phyloP scores from a whole-genome alignment of 139 green algal genomes.

The Chlorella ohadii region DNA sequence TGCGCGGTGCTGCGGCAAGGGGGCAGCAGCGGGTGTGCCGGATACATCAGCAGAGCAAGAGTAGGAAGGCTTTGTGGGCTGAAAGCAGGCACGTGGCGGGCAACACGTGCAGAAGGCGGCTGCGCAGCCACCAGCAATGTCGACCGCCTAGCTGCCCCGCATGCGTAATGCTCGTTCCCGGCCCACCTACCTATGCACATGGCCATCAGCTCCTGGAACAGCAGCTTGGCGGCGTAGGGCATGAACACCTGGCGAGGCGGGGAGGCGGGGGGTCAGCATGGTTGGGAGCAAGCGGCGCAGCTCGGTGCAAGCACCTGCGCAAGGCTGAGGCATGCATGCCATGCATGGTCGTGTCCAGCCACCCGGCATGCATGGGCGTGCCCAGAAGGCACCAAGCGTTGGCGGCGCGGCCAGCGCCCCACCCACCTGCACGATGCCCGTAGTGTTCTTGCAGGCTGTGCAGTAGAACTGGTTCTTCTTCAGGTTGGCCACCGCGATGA shows the following conservation, averaged over 20 bases:
- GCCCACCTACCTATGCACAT: conserved; percentile 42
- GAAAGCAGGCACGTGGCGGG: not conserved
- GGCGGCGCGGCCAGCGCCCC: too few species aligned
- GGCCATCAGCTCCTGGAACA: conserved; percentile 96
- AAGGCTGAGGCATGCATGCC: too few species aligned
- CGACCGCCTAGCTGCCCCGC: not conserved
- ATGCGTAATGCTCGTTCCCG: not conserved
- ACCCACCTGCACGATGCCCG: conserved; percentile 75
- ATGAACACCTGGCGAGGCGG: conserved; percentile 88
- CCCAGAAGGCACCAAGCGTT: too few species aligned
- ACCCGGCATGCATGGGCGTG: too few species aligned
- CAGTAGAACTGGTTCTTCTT: conserved; percentile 88
- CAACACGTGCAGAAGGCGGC: too few species aligned
- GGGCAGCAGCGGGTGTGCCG: not conserved
- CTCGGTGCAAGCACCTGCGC: not conserved
- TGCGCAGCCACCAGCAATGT: too few species aligned
- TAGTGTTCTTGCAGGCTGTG: conserved; percentile 62
- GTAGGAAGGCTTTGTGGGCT: too few species aligned
- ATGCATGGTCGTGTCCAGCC: too few species aligned
- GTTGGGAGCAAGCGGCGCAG: too few species aligned
- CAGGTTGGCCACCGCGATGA: conserved; percentile 88
- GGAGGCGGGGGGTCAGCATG: too few species aligned
- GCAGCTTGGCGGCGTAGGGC: conserved; percentile 95
- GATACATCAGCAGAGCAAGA: too few species aligned
- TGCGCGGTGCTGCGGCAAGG: conserved; percentile 3